These are phyloP conservation scores for Flueggea neowawraea DNA, from an alignment of 441 rosid genomes.

Conservation along the genomic window DNA sequence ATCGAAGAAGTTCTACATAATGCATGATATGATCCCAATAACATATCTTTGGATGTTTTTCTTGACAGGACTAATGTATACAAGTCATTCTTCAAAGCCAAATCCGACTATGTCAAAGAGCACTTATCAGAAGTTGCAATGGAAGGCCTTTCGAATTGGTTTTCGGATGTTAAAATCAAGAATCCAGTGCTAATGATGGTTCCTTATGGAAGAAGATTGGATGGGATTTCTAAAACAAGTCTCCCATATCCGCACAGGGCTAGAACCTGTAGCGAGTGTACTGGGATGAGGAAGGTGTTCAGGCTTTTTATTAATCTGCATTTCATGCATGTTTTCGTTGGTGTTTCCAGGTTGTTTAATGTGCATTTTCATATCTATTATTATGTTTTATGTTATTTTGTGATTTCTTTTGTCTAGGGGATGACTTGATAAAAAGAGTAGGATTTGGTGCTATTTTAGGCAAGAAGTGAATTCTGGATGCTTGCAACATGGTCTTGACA, in stretches of 20 bases:
- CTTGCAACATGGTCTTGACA: too few relatives aligned
- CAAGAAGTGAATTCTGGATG: too few relatives aligned
- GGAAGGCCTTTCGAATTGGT: slow-evolving; percentile 34
- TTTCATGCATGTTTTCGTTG: too few relatives aligned
- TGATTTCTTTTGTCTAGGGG: too few relatives aligned
- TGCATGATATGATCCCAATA: slow-evolving; percentile 19
- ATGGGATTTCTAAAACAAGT: slow-evolving; percentile 25
- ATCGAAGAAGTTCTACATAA: slow-evolving; percentile 36
- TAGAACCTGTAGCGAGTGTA: slow-evolving; percentile 29
- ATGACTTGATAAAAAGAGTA: too few relatives aligned
- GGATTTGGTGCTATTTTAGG: too few relatives aligned
- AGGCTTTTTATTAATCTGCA: not conserved
- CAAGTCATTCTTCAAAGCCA: slow-evolving; percentile 38
- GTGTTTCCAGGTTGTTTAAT: too few relatives aligned
- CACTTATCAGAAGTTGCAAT: slow-evolving; percentile 32
- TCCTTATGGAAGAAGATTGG: slow-evolving; percentile 57
- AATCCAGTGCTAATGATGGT: not conserved
- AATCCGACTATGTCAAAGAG: slow-evolving; percentile 44
- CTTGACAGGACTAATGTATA: slow-evolving; percentile 32
- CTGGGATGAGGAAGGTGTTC: slow-evolving; percentile 32
- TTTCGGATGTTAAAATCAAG: slow-evolving; percentile 24
- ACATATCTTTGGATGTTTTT: slow-evolving; percentile 28
- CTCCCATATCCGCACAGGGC: slow-evolving; percentile 51
- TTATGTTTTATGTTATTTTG: too few relatives aligned
- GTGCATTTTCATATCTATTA: too few relatives aligned